Conservation (phyloP, 108 stramenopile species). For the Thalassiosira profunda region DNA sequence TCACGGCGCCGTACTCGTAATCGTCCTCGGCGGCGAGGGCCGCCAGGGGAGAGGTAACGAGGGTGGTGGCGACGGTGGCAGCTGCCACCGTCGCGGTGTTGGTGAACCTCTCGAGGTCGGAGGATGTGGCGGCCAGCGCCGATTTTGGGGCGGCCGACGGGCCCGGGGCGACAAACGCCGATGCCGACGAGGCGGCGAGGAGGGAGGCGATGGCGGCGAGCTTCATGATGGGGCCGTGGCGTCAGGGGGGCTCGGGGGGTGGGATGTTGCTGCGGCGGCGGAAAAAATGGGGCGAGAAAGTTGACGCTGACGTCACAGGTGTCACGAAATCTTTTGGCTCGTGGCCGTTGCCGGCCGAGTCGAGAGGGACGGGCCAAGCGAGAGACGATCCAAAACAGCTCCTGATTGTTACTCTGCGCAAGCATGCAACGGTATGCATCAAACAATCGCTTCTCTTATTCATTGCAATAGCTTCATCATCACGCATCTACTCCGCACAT, state of each 20-base stretch:
- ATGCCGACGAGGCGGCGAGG: constrained; percentile 29
- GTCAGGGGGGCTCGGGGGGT: too few species aligned
- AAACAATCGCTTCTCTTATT: too few species aligned
- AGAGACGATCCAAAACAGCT: too few species aligned
- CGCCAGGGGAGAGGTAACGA: constrained; percentile 60
- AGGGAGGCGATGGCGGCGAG: constrained; percentile 19
- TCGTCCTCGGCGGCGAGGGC: constrained; percentile 64
- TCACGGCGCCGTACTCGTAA: constrained; percentile 89
- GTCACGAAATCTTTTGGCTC: too few species aligned
- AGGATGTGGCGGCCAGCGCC: background rate
- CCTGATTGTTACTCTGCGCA: too few species aligned
- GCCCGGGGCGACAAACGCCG: constrained; percentile 41
- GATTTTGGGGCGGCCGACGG: background rate
- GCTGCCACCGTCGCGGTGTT: constrained; percentile 25
- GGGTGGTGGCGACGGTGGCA: constrained; percentile 23
- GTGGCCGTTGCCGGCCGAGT: too few species aligned
- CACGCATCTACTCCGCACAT: background rate
- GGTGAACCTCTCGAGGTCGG: constrained; percentile 8
- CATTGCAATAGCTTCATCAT: background rate
- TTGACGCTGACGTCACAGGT: too few species aligned
- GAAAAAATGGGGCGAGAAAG: too few species aligned
- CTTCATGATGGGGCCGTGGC: constrained; percentile 43
- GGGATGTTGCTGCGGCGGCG: too few species aligned
- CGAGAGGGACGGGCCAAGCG: too few species aligned
- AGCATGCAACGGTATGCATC: too few species aligned